phyloP scores from a whole-genome alignment of 2,329 filamentous ascomycete species.

The Penicillium sp. region DNA sequence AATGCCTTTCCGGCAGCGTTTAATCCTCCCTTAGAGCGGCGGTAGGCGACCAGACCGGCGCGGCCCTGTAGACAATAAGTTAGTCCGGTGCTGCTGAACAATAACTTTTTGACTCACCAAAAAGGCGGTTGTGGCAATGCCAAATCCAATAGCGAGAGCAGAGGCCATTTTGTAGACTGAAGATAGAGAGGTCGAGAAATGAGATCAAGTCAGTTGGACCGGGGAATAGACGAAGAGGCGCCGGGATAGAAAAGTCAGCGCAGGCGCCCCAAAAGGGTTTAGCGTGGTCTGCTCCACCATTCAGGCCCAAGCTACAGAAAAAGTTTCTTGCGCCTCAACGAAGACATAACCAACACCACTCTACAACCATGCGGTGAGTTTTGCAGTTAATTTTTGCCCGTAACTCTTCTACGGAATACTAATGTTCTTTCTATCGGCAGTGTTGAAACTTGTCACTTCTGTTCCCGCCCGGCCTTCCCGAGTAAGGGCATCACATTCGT shows the following conservation, averaged over 20 bases:
- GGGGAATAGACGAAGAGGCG: conserved; percentile 8
- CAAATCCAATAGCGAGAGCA: conserved; percentile 44
- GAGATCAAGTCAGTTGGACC: conserved; percentile 8
- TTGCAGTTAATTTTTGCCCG: background rate
- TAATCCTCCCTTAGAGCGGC: conserved; percentile 67
- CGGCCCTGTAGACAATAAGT: conserved; percentile 63
- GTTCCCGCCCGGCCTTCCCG: conserved; percentile 66
- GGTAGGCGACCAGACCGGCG: conserved; percentile 84
- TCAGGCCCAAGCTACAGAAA: conserved; percentile 21
- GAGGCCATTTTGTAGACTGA: conserved; percentile 40
- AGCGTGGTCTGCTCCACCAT: conserved; percentile 33
- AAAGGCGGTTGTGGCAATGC: conserved; percentile 63
- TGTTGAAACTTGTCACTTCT: conserved; percentile 68
- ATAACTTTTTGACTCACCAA: conserved; percentile 58
- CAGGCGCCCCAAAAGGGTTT: conserved; percentile 32
- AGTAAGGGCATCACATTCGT: conserved; percentile 66
- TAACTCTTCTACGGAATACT: background rate
- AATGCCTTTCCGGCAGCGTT: conserved; percentile 84
- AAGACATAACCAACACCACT: conserved; percentile 18
- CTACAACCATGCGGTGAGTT: conserved; percentile 28
- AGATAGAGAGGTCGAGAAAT: conserved; percentile 1
- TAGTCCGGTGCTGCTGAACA: conserved; percentile 1
- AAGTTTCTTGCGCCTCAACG: conserved; percentile 26
- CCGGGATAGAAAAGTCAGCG: conserved; percentile 41
- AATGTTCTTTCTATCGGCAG: conserved; percentile 20